Percentiles rank a stretch among this genome's conserved stretches.
These are phyloP conservation scores for Tephrocybe sp. DNA, from an alignment of 768 basidiomycete species.

Conservation along the genomic window DNA sequence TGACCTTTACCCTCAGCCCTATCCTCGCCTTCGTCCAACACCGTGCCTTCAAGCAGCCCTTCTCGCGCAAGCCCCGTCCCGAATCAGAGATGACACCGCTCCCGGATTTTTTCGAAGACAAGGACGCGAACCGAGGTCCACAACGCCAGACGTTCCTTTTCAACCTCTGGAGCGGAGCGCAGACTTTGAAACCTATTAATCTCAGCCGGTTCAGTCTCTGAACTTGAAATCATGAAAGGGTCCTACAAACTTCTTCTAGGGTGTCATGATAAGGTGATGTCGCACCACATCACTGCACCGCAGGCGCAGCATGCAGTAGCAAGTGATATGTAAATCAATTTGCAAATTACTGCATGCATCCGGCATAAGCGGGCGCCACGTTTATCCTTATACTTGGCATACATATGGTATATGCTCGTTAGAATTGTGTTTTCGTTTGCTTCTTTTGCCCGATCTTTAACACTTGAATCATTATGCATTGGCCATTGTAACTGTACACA, in stretches of 20 bases:
- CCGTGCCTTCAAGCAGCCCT: slow-evolving; percentile 48
- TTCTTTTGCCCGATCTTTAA: background rate
- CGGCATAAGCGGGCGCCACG: background rate
- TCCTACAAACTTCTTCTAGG: no score
- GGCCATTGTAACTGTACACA: no score
- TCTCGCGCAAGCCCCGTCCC: slow-evolving; percentile 33
- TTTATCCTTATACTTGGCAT: background rate
- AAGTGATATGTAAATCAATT: no score
- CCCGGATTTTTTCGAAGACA: slow-evolving; percentile 16
- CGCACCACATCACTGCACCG: background rate
- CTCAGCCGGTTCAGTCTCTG: slow-evolving; percentile 29
- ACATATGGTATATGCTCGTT: background rate
- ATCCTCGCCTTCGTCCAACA: slow-evolving; percentile 55
- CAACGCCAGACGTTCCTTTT: slow-evolving; percentile 24
- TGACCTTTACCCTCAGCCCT: slow-evolving; percentile 35
- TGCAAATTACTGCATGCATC: no score
- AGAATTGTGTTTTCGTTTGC: background rate
- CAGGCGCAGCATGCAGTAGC: background rate
- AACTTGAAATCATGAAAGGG: background rate
- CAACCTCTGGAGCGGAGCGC: slow-evolving; percentile 25
- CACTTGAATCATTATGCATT: no score
- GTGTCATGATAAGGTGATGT: background rate
- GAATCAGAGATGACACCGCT: slow-evolving; percentile 6
- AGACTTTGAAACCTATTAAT: slow-evolving; percentile 12
- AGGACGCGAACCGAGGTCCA: background rate